Evolutionary conservation across 768 basidiomycete genomes (phyloP), one percentile per base, ranked within the genome.

Genomic region (Cystofilobasidium macerans): DNA sequence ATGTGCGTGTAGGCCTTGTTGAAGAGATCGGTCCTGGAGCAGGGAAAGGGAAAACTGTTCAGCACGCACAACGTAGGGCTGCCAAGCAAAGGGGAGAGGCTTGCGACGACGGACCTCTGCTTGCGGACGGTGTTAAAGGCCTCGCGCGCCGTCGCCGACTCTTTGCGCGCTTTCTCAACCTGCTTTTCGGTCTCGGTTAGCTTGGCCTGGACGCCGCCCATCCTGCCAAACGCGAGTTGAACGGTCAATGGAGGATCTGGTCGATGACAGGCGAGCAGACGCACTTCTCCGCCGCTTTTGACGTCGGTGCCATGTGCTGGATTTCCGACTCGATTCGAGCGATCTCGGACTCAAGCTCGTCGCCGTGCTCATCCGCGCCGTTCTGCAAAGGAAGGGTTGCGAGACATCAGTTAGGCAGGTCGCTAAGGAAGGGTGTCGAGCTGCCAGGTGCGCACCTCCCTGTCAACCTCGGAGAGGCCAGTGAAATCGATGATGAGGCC

Each of bases 1-100:
- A 99, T 98, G 72, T 99, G 93, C 69, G 85, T 86, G 78, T 91
- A 99, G 0, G 95, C 95, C 71, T 87, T 89, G 76, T 93, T 92
- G 80, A 98, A 98, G 28, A 94, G 75, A 67, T 97, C 89, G 62
- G 82, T 83, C 70, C 86, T 83, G 68, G 9, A 12, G 20, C 33
- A 14, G 48, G n/a, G 14, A 5, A 48, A 0, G 28, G 24, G 24
- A 12, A n/a, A n/a, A n/a, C n/a, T n/a, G n/a, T n/a, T n/a, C n/a
- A n/a, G n/a, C n/a, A n/a, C n/a, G n/a, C n/a, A n/a, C n/a, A n/a
- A n/a, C n/a, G n/a, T n/a, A 28, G 36, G 38, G 42, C 11, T 51
- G 11, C n/a, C 32, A 24, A 24, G 51, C 6, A 54, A 54, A 54
- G 24, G 53, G 24, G 11, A 6, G 58, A 47, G 30, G 28, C 26